Evolutionary conservation across 1,284 basidiomycete genomes (phyloP), one percentile per base, ranked within the genome.

Genomic region (Rhizoctonia solani): DNA sequence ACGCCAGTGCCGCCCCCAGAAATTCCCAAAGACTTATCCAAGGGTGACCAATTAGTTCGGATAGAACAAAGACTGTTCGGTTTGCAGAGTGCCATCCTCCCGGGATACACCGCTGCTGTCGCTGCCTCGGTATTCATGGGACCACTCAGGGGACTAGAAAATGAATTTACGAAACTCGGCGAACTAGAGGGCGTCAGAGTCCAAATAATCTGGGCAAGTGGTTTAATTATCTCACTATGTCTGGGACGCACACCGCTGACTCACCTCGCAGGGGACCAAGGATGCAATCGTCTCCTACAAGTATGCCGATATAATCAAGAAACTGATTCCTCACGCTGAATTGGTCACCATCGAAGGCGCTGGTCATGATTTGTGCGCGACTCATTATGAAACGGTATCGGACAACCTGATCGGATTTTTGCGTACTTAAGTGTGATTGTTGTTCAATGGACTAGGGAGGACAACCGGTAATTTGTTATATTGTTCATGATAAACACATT

Each of bases 71-170:
- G 81, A 83, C 83, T 90, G 68, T 85, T 90, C 0, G 82, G 87
- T 27, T 77, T 89, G 11, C 89, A 92, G 77, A 87, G 86, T 0
- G 87, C 87, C 1, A 84, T 87, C 73, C 80, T 92, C 11, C 83
- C 86, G 4, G 85, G 89, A 5, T 91, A 85, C 75, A 87, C 89
- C 68, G 79, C 82, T 19, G 89, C 89, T 0, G 75, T 92, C 13
- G 88, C 88, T 0, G 89, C 88, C 6, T 89, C 86, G 1, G 77
- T 92, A 11, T 82, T 88, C n/a, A 82, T 87, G 49, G 88, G 89
- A 1, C 89, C 88, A 9, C 77, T 90, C 27, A 82, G 86, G 39
- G 87, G 87, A 3, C 81, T 84, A 68, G 77, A 73, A 25, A 73
- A 80, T 1, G 79, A 85, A 4, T 89, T 87, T 72, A 74, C 79